These are phyloP conservation scores for Saururus chinensis DNA, from an alignment of 164 flowering plant genomes.

Conservation along the genomic window DNA sequence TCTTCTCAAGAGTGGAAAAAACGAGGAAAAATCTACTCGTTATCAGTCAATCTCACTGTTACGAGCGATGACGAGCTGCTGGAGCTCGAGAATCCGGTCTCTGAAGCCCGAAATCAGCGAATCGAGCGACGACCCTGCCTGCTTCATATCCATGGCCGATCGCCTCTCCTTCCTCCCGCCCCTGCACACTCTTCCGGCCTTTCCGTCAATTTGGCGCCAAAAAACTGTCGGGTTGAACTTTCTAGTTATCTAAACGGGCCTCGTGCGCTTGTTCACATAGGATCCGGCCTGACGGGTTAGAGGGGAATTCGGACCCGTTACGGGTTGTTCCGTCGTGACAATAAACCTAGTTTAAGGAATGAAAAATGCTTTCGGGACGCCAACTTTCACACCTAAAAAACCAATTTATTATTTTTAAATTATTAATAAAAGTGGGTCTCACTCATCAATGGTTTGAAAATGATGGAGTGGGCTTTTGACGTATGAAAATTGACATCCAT, in stretches of 20 bases:
- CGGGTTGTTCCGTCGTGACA: no score
- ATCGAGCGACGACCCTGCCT: constrained; percentile 69
- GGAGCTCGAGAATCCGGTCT: constrained; percentile 69
- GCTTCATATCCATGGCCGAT: constrained; percentile 37
- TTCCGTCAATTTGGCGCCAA: neutral
- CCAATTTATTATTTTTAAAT: no score
- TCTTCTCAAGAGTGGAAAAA: neutral
- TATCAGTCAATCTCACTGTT: constrained; percentile 69
- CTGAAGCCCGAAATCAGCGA: constrained; percentile 62
- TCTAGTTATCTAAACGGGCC: neutral
- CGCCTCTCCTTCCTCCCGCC: constrained; percentile 11
- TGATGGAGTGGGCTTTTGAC: no score
- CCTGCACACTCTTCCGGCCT: neutral
- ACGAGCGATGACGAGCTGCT: constrained; percentile 74
- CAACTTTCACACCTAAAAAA: no score
- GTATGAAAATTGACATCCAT: no score
- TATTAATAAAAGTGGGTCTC: no score
- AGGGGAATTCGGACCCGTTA: no score
- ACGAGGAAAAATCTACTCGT: neutral
- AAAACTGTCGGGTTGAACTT: neutral
- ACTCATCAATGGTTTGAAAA: no score
- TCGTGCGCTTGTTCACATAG: neutral
- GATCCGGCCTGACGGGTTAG: no score
- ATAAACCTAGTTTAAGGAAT: no score
- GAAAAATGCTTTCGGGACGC: no score